Evolutionary conservation across 441 rosid genomes (phyloP).

Genomic region (Codiaeum variegatum): DNA sequence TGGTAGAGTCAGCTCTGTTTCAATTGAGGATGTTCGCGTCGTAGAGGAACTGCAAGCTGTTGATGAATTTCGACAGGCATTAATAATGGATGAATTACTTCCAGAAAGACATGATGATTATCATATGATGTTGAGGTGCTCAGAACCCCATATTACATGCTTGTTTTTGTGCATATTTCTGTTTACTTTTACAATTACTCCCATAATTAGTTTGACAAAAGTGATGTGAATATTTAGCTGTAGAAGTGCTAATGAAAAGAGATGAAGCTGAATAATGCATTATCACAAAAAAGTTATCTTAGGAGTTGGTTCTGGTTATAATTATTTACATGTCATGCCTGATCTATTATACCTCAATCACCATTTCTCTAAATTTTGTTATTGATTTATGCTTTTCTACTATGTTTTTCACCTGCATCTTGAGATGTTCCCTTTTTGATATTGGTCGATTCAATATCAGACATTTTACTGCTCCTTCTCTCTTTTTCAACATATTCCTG

Average conservation of each 20-base stretch:
- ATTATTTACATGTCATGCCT: not conserved
- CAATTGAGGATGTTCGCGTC: conserved; percentile 91
- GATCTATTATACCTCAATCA: not conserved
- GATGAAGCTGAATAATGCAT: not conserved
- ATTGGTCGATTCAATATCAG: not conserved
- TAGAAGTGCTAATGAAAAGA: not conserved
- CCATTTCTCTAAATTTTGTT: not conserved
- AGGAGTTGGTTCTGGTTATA: not conserved
- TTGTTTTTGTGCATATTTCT: not conserved
- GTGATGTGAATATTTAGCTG: not conserved
- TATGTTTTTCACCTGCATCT: not conserved
- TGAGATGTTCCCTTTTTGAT: not conserved
- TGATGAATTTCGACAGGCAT: conserved; percentile 76
- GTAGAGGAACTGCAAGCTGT: conserved; percentile 79
- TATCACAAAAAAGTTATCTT: not conserved
- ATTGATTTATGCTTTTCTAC: not conserved
- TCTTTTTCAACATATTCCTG: not conserved
- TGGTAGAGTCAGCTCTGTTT: conserved; percentile 88
- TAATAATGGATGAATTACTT: conserved; percentile 76
- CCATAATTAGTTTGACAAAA: not conserved
- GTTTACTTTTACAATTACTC: not conserved
- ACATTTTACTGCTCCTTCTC: not conserved
- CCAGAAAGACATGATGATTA: conserved; percentile 77
- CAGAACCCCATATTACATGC: not conserved
- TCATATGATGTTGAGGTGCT: conserved; percentile 86